Base-by-base conservation (phyloP, 2,329 filamentous ascomycete species). In the Aspergillus nomiae region DNA sequence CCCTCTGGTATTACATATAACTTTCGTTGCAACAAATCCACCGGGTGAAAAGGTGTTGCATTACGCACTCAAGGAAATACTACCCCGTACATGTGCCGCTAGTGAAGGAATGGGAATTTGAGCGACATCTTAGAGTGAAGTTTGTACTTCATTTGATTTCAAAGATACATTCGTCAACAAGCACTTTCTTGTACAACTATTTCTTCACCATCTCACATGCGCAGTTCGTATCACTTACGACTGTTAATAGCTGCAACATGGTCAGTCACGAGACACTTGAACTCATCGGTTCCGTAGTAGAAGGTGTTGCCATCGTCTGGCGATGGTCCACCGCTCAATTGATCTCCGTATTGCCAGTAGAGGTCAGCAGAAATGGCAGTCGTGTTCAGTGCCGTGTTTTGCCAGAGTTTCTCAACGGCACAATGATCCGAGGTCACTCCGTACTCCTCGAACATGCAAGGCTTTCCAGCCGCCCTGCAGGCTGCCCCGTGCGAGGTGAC, bases 401-500 rank as follows among this genome's bases (percentile, higher is more conserved):
- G 75, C 77, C 77, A 81, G 2, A 72, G 70, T 10, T 68, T 67
- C 67, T 76, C 70, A 14, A 73, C 48, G 1, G 48, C 43, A 64
- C 73, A 73, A 61, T 76, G 72, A 60, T 74, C 50, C 14, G 69
- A 66, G 0, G 70, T 69, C 3, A 73, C 71, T 16, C 77, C 77
- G 21, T 79, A 80, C 58, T 81, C 79, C 61, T 81, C 79, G 10
- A 81, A 70, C 6, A 81, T 65, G 59, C 78, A 78, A 0, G 77
- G 74, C 66, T 81, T 81, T 46, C 76, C 77, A 4, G 72, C 71
- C 0, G 72, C 73, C 45, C 65, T 67, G 60, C 78, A 79, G 9
- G 76, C 74, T 2, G 68, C 73, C 26, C 74, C 82, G 65, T 86
- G 84, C 10, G 80, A 73, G 12, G 71, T 69, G 60, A 84, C 79